Evolutionary conservation across 1,139 yeast genomes (phyloP), one percentile per base, ranked within the genome.

Genomic region (Candida buenavistaensis): DNA sequence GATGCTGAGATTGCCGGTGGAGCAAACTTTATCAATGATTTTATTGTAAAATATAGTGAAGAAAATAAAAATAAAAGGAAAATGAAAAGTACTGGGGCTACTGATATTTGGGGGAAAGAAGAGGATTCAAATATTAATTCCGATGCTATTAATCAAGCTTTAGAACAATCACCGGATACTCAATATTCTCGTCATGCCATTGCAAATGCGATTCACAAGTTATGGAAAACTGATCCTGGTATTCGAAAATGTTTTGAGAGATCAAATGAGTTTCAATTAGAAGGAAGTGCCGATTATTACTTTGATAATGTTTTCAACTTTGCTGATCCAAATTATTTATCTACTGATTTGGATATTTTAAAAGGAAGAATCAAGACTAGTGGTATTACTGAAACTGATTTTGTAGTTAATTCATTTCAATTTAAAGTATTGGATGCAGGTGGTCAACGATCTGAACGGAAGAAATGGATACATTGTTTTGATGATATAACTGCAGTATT

Each of bases 391-490:
- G 96, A 92, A 54, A 86, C 95, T 5, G 75, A 73, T 37, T 90
- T 94, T 59, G 71, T 72, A 40, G 79, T 90, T 41, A 73, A 84
- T 46, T 68, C 82, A 8, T 71, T 78, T 37, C 80, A 72, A 41
- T 81, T 90, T 52, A 80, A 79, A 49, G 87, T 94, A 31, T 68
- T 89, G 38, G 99, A 92, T 64, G 97, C 96, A 5, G 99, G 99
- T 32, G 99, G 99, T 2, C 98, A 92, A 62, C 70, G 98, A 39
- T 80, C 90, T 26, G 98, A 92, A 60, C 75, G 98, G 39, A 80
- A 82, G 47, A 92, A 92, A 56, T 92, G 98, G 98, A 86, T 92
- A 42, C 96, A 90, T 56, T 87, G 96, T 54, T 92, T 94, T 60
- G 95, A 90, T 52, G 88, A 86, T 45, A 89, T 92, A 37, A 85